These are phyloP conservation scores for Yueomyces sp. DNA, from an alignment of 805 yeast species.

Conservation along the genomic window DNA sequence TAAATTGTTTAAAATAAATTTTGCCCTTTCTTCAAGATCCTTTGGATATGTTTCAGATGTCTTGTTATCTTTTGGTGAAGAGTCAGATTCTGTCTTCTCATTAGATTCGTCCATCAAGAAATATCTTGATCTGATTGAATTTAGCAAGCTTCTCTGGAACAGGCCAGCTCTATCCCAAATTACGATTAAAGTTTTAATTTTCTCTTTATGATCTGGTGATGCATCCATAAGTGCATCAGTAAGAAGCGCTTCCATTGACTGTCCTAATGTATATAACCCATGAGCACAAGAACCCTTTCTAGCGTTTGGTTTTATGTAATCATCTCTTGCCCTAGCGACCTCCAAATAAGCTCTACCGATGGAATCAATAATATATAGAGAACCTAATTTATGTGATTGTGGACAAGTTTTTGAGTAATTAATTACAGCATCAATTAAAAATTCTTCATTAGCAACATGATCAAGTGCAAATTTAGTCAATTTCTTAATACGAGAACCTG, in stretches of 20 bases:
- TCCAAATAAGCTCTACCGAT: conserved; percentile 77
- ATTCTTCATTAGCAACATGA: conserved; percentile 35
- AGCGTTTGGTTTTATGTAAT: conserved; percentile 35
- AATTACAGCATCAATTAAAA: conserved; percentile 15
- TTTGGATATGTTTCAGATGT: conserved; percentile 34
- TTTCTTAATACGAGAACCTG: conserved; percentile 87
- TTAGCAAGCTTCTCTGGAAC: conserved; percentile 45
- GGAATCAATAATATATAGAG: conserved; percentile 84
- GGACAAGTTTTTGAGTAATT: conserved; percentile 56
- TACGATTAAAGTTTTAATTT: conserved; percentile 71
- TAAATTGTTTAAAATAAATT: conserved; percentile 19
- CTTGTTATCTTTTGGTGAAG: conserved; percentile 7
- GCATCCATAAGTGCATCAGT: conserved; percentile 48
- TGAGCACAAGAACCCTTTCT: conserved; percentile 63
- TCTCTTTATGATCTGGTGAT: conserved; percentile 48
- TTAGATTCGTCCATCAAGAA: conserved; percentile 25
- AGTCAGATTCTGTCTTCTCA: conserved; percentile 16
- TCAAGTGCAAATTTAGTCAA: conserved; percentile 66
- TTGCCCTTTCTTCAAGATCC: conserved; percentile 22
- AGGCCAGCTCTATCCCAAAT: conserved; percentile 86
- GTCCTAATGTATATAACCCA: conserved; percentile 53
- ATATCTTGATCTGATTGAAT: conserved; percentile 42
- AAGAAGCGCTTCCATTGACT: conserved; percentile 48
- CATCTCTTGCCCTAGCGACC: conserved; percentile 45
- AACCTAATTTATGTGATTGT: conserved; percentile 75